phyloP scores from a whole-genome alignment of 495 filamentous ascomycete genomes.

The Aspergillus conjunctus region DNA sequence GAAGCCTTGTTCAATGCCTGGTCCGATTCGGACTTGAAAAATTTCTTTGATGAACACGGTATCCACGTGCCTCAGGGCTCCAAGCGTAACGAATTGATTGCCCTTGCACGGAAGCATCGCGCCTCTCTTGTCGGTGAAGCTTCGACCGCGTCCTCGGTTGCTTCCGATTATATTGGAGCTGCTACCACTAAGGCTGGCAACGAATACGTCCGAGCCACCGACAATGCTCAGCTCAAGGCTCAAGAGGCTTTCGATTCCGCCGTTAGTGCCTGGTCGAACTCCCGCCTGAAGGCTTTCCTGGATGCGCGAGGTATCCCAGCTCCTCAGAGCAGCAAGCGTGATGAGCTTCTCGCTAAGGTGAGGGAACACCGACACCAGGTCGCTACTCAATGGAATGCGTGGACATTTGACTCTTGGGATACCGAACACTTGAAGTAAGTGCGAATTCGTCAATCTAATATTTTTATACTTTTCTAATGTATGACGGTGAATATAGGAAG shows the following conservation, averaged over 20 bases:
- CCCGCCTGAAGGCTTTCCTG: constrained; percentile 72
- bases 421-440: constrained; percentile 71
- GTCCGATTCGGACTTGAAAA: constrained; percentile 80
- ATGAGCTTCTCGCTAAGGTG: constrained; percentile 77
- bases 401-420: constrained; percentile 85
- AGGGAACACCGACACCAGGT: constrained; percentile 73
- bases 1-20: constrained; percentile 87
- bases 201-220: constrained; percentile 73
- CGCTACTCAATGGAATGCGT: constrained; percentile 68
- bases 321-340: constrained; percentile 73
- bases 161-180: constrained; percentile 68
- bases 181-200: constrained; percentile 83
- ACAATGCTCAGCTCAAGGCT: constrained; percentile 62
- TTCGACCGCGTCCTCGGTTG: constrained; percentile 54
- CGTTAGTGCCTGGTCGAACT: constrained; percentile 68
- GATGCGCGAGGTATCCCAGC: constrained; percentile 62
- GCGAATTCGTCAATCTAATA: not conserved
- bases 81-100: constrained; percentile 83
- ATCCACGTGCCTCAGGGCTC: constrained; percentile 87
- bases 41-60: constrained; percentile 74
- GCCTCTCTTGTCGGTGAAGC: constrained; percentile 68
- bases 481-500: constrained; percentile 47
- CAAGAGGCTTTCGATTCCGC: constrained; percentile 68
- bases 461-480: constrained; percentile 2
- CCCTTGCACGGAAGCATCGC: constrained; percentile 89